Conservation (phyloP, 768 basidiomycete species). For the Auricularia auricula-judae region DNA sequence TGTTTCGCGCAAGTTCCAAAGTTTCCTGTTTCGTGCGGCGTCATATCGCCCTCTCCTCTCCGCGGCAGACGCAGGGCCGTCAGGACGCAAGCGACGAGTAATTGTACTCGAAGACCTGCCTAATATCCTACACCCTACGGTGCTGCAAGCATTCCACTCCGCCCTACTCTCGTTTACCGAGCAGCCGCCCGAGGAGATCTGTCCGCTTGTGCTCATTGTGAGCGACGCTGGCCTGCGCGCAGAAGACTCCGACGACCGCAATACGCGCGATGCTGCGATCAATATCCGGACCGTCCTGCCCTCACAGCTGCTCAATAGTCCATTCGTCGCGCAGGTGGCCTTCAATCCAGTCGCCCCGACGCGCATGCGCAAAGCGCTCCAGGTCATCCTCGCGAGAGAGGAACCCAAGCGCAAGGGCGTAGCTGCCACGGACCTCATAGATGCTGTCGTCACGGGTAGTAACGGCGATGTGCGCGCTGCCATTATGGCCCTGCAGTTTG, state of each 20-base stretch:
- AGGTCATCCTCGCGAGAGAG: conserved; percentile 33
- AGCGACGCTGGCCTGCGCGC: conserved; percentile 76
- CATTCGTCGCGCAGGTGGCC: conserved; percentile 73
- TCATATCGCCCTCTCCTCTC: conserved; percentile 45
- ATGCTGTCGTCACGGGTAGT: conserved; percentile 65
- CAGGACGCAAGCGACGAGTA: conserved; percentile 34
- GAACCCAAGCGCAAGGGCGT: conserved; percentile 13
- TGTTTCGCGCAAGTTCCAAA: conserved; percentile 50
- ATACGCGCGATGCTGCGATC: conserved; percentile 36
- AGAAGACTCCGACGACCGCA: conserved; percentile 43
- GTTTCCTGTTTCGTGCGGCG: conserved; percentile 62
- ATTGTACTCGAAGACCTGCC: conserved; percentile 86
- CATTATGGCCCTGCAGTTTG: conserved; percentile 87
- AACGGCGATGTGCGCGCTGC: conserved; percentile 92
- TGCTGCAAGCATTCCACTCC: conserved; percentile 62
- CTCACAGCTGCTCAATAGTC: conserved; percentile 52
- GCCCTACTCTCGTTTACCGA: conserved; percentile 47
- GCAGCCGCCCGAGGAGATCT: conserved; percentile 15
- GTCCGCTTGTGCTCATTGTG: conserved; percentile 72
- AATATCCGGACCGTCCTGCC: conserved; percentile 66
- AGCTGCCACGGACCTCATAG: conserved; percentile 57
- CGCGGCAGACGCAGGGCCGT: not conserved
- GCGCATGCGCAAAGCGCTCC: conserved; percentile 68
- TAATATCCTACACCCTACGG: conserved; percentile 68
- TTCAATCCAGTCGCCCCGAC: conserved; percentile 92